Evolutionary conservation across 2,329 filamentous ascomycete species (phyloP).

Genomic region (Alternaria brassicae): DNA sequence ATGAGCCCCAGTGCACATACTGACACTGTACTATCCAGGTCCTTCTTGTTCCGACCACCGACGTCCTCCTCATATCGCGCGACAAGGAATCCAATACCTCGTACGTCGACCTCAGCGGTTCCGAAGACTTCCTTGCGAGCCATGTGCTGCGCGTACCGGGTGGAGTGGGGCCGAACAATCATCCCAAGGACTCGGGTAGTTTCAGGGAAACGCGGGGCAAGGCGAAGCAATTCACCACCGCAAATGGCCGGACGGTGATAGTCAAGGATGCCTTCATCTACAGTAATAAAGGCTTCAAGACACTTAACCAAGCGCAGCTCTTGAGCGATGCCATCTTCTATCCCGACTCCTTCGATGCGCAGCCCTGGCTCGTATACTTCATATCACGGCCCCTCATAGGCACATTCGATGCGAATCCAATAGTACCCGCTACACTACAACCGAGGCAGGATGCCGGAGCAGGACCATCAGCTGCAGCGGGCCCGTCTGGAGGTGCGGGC

Average conservation of each 20-base stretch:
- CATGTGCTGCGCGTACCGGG: constrained; percentile 88
- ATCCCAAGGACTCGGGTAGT: constrained; percentile 59
- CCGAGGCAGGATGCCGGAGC: constrained; percentile 27
- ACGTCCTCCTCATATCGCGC: constrained; percentile 85
- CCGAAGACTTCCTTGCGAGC: constrained; percentile 94
- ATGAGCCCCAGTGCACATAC: constrained; percentile 1
- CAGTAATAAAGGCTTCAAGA: constrained; percentile 97
- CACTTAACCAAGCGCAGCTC: constrained; percentile 85
- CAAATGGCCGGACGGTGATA: constrained; percentile 91
- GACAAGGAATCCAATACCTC: constrained; percentile 82
- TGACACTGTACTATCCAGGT: constrained; percentile 56
- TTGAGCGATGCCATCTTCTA: constrained; percentile 87
- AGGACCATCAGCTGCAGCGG: constrained; percentile 11
- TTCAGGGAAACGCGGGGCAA: constrained; percentile 89
- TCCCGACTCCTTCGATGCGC: constrained; percentile 83
- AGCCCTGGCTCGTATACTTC: constrained; percentile 96
- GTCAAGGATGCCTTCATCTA: constrained; percentile 93
- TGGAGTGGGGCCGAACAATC: constrained; percentile 54
- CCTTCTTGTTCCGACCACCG: constrained; percentile 90
- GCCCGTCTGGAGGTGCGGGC: constrained; percentile 34
- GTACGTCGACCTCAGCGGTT: constrained; percentile 81
- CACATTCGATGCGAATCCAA: constrained; percentile 76
- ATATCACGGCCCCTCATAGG: constrained; percentile 90
- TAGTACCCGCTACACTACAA: constrained; percentile 65
- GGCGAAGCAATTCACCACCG: constrained; percentile 90